Conservation (phyloP, 2,329 filamentous ascomycete genomes). For the Waltergamsia citrina region DNA sequence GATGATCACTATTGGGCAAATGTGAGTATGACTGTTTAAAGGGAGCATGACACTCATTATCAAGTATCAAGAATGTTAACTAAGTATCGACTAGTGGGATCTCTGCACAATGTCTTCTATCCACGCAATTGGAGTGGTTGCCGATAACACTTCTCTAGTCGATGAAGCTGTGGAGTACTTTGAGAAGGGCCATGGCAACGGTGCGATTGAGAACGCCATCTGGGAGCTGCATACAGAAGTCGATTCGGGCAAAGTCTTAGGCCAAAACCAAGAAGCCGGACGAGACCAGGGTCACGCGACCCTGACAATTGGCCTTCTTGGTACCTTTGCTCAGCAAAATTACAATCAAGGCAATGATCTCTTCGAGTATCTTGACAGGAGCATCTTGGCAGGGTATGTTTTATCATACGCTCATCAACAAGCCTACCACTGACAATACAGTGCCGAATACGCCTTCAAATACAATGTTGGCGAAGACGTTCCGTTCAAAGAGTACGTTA, state of each 20-base stretch:
- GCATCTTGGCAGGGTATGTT: slow-evolving; percentile 23
- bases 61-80: slow-evolving; percentile 7
- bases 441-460: slow-evolving; percentile 25
- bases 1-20: slow-evolving; percentile 29
- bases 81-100: slow-evolving; percentile 22
- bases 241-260: slow-evolving; percentile 16
- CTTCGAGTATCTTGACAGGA: slow-evolving; percentile 17
- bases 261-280: slow-evolving; percentile 5
- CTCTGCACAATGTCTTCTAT: slow-evolving; percentile 30
- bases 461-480: slow-evolving; percentile 32
- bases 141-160: slow-evolving; percentile 29
- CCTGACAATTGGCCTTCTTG: slow-evolving; percentile 27
- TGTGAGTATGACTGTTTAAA: background rate
- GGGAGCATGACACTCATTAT: background rate
- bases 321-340: slow-evolving; percentile 27
- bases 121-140: slow-evolving; percentile 29
- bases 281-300: slow-evolving; percentile 34
- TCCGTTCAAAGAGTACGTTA: slow-evolving; percentile 26
- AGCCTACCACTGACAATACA: no score
- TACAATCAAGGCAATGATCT: slow-evolving; percentile 32
- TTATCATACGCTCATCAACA: no score
- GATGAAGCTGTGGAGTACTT: slow-evolving; percentile 28
- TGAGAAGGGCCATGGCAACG: slow-evolving; percentile 25
- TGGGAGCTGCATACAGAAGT: slow-evolving; percentile 18
- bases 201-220: slow-evolving; percentile 21